Evolutionary conservation across 2,329 filamentous ascomycete species (phyloP).

Genomic region (Fusarium tricinctum): DNA sequence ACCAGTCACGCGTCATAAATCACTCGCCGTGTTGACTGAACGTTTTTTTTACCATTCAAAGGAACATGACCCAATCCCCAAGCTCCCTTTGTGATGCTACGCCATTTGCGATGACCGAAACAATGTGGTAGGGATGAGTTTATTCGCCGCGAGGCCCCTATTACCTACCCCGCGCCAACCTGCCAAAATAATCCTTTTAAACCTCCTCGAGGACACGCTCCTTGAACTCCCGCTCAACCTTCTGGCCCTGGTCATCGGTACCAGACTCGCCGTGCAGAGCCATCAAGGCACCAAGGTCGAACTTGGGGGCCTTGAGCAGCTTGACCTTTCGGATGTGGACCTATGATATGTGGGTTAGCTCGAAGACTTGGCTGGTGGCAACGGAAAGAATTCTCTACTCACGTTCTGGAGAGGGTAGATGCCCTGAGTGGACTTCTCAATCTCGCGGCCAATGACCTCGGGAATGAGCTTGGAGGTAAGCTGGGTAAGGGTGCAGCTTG

Average conservation of each 20-base stretch:
- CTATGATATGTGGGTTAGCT: slow-evolving; percentile 62
- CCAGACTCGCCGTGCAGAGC: slow-evolving; percentile 97
- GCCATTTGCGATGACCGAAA: slow-evolving; percentile 62
- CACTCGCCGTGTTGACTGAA: slow-evolving; percentile 49
- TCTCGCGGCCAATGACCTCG: slow-evolving; percentile 99
- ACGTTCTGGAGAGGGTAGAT: slow-evolving; percentile 99
- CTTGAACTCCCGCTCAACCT: slow-evolving; percentile 99
- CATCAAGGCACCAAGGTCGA: slow-evolving; percentile 96
- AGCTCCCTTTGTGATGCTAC: slow-evolving; percentile 60
- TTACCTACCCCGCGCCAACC: slow-evolving; percentile 52
- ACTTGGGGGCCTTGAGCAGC: slow-evolving; percentile 98
- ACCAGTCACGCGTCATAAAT: slow-evolving; percentile 38
- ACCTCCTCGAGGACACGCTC: slow-evolving; percentile 94
- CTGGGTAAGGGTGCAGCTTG: slow-evolving; percentile 94
- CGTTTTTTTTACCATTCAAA: slow-evolving; percentile 55
- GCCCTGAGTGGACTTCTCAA: slow-evolving; percentile 99
- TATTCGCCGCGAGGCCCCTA: slow-evolving; percentile 53
- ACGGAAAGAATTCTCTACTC: slow-evolving; percentile 55
- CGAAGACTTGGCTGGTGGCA: background rate
- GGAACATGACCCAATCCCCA: slow-evolving; percentile 59
- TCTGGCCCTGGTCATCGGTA: slow-evolving; percentile 96
- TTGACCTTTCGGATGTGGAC: slow-evolving; percentile 99
- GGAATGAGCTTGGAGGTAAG: slow-evolving; percentile 99
- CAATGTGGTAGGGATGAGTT: slow-evolving; percentile 56
- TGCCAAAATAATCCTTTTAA: slow-evolving; percentile 69